Conservation (phyloP, 176 grass and related monocot genomes). For the Aegilops speltoides region DNA sequence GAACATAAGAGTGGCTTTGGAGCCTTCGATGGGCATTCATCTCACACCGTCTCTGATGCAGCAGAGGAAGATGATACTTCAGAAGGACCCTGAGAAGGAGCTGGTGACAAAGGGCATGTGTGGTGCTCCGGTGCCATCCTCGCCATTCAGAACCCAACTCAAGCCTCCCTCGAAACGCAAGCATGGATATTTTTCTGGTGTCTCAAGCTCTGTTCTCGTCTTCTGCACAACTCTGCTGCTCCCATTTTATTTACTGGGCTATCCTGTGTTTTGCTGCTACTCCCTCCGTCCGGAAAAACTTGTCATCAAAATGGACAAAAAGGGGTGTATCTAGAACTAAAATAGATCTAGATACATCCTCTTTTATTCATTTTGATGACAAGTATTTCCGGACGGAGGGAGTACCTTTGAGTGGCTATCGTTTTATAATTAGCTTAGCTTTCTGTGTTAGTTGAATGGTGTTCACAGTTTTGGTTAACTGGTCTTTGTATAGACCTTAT, state of each 20-base stretch:
- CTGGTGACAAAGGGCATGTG: background rate
- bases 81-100: background rate
- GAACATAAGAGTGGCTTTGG: background rate
- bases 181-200: background rate
- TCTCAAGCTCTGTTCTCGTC: background rate
- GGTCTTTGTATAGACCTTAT: background rate
- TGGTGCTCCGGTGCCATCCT: background rate
- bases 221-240: background rate
- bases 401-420: background rate
- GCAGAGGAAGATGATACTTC: background rate
- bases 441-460: background rate
- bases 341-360: no score
- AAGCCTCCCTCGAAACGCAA: background rate
- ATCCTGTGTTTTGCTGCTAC: background rate
- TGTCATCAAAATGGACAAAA: no score
- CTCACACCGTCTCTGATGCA: background rate
- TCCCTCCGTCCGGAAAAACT: no score
- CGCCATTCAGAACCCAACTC: background rate
- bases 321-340: no score
- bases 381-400: no score
- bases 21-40: background rate
- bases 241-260: background rate
- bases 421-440: background rate
- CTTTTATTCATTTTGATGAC: no score
- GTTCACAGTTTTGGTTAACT: background rate